Base-by-base conservation (phyloP, 2,329 filamentous ascomycete species). In the Monilinia vaccinii-corymbosi region DNA sequence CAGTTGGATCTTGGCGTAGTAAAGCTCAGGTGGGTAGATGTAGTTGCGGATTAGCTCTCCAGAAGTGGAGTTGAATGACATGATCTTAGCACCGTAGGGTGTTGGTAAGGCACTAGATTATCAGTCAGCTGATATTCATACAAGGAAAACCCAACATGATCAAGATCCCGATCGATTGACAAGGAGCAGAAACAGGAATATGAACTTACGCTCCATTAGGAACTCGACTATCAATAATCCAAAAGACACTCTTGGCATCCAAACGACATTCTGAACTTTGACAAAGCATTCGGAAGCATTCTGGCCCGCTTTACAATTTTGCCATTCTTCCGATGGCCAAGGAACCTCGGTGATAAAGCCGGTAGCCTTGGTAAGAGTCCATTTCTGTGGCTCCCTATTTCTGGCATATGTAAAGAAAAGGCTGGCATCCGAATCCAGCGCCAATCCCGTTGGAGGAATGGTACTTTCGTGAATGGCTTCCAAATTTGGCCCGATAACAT, bases 341-440 rank as follows among this genome's bases (percentile, higher is more conserved):
- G 51, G 51, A 23, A 18, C 51, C n/a, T 53, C 51, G 32, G 18
- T 44, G 11, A 32, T 53, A 8, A 32, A 53, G 13, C 51, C 25
- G 10, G 51, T 53, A 5, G 51, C 51, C 16, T 44, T 53, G 0
- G 51, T 53, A 1, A 53, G 38, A 23, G 38, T 53, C 51, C 51
- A 44, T 25, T 44, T 44, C 21, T 53, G 51, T 23, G 38, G 51
- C 9, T 53, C 38, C 51, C 44, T 53, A 9, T 44, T 53, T 1
- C 51, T 38, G 16, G 51, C 51, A 44, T 53, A 53, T 9, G 51
- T 32, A n/a, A 53, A 53, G 51, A 53, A 53, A 3, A 53, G 40
- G 3, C 44, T 53, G 51, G 38, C 25, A 8, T 44, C 38, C 9
- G n/a, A 16, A 32, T 53, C 38, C 13, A 53, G 28, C 3, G 38